Base-by-base conservation (phyloP, 345 rosid species). In the Nephelium lappaceum region DNA sequence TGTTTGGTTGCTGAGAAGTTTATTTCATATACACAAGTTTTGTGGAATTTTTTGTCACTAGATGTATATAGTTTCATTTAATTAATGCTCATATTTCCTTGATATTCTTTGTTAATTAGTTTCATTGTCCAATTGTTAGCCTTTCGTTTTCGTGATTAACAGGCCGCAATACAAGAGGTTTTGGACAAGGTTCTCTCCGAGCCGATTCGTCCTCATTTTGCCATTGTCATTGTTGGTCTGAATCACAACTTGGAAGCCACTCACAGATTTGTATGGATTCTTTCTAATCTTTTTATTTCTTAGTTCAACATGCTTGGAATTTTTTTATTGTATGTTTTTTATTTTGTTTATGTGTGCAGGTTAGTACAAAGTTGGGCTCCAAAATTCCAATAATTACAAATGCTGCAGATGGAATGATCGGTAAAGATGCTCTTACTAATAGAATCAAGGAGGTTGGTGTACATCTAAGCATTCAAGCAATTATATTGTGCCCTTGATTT, bases 151-250 rank as follows among this genome's bases (percentile, higher is more conserved):
- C 36, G 36, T 67, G 80, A 42, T 71, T n/a, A 60, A 65, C 68
- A 92, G 92, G 78, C 61, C 71, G 97, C 92, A 67, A 74, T 84
- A 73, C 74, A 80, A 65, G 93, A 92, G 83, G 92, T 88, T 60
- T 65, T 89, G 62, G 93, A 89, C 14, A 86, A 91, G 83, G 92
- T 85, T 73, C 86, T 91, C 12, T 84, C 91, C 1, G 77, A 87
- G 78, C 95, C 97, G 0, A 89, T 92, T 62, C 80, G 87, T 53
- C 95, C 95, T 7, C 84, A 89, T 75, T 92, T 92, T 70, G 87
- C 79, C 5, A 83, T 87, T 16, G 91, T 88, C 15, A 83, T 80
- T 41, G 71, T 87, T 71, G 83, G 88, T 39, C 53, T 71, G 66
- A 69, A 51, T 8, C 72, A 72, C 74, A 49, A 75, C 78, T 86